A percentile compares a stretch with the other conserved stretches of the same genome.
These are phyloP conservation scores for Solanum pimpinellifolium DNA, from an alignment of 257 asterid species.

Conservation along the genomic window DNA sequence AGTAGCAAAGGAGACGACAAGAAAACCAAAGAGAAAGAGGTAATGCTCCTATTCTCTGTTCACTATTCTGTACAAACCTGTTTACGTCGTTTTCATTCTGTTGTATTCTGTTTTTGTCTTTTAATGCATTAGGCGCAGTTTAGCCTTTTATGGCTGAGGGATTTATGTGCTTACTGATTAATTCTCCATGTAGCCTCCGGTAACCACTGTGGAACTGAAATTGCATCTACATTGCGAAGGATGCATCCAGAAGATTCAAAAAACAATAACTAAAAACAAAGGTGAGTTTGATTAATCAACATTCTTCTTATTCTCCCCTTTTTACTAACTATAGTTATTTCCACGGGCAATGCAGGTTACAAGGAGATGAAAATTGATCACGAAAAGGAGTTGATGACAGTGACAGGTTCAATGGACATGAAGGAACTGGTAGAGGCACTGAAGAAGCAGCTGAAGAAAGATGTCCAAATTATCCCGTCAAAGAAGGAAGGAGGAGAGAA, in stretches of 20 bases:
- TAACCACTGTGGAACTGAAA: constrained; percentile 55
- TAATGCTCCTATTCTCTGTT: background rate
- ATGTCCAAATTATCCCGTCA: constrained; percentile 47
- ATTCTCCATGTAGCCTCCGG: constrained; percentile 24
- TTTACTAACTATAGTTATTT: background rate
- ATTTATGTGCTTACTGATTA: background rate
- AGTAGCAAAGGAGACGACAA: constrained; percentile 17
- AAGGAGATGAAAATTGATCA: constrained; percentile 45
- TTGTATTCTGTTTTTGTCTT: background rate
- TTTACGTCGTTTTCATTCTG: background rate
- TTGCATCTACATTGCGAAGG: constrained; percentile 74
- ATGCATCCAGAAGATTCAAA: constrained; percentile 56
- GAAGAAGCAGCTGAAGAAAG: constrained; percentile 50
- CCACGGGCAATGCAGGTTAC: constrained; percentile 32
- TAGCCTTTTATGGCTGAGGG: background rate
- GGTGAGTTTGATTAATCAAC: constrained; percentile 19
- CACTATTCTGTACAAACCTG: background rate
- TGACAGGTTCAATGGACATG: constrained; percentile 78
- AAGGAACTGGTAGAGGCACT: constrained; percentile 45
- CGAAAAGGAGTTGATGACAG: constrained; percentile 56
- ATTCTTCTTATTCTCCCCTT: background rate
- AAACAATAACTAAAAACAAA: constrained; percentile 37
- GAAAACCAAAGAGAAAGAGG: constrained; percentile 34
- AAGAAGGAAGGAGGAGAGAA: constrained; percentile 56
- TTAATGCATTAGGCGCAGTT: background rate